phyloP scores from a whole-genome alignment of 768 basidiomycete species.

The Coprinellus micaceus region DNA sequence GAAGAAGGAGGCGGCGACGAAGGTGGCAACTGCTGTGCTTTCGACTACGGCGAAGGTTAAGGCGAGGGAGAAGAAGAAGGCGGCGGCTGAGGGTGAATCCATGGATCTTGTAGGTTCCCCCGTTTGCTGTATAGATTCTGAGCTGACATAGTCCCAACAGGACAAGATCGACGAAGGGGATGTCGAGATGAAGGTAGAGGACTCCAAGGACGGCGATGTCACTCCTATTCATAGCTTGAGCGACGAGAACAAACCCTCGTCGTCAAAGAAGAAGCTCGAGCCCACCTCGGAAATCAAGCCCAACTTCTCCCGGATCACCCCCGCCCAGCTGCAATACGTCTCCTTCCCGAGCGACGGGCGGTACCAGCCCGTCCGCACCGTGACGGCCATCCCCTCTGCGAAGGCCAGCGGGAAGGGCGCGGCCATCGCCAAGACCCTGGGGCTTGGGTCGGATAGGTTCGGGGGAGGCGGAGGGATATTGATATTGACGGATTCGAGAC shows the following conservation, averaged over 20 bases:
- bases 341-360: conserved; percentile 75
- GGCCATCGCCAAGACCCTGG: conserved; percentile 25
- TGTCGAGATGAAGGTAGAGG: conserved; percentile 73
- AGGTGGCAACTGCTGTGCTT: conserved; percentile 91
- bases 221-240: conserved; percentile 53
- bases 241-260: conserved; percentile 37
- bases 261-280: conserved; percentile 63
- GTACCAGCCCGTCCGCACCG: conserved; percentile 85
- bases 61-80: conserved; percentile 91
- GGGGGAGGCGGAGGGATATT: conserved; percentile 87
- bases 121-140: no score
- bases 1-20: conserved; percentile 88
- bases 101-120: conserved; percentile 85
- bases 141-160: conserved; percentile 52
- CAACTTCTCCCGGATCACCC: conserved; percentile 92
- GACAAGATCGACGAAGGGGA: conserved; percentile 51
- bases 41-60: conserved; percentile 98
- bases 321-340: conserved; percentile 82
- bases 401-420: conserved; percentile 22
- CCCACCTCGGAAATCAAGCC: conserved; percentile 68
- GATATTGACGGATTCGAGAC: conserved; percentile 70
- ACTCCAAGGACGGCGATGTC: conserved; percentile 47
- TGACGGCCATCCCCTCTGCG: conserved; percentile 47
- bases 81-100: conserved; percentile 70
- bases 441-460: conserved; percentile 49